Evolutionary conservation across 495 filamentous ascomycete species (phyloP).

Genomic region (Penicillium ochrochloron): DNA sequence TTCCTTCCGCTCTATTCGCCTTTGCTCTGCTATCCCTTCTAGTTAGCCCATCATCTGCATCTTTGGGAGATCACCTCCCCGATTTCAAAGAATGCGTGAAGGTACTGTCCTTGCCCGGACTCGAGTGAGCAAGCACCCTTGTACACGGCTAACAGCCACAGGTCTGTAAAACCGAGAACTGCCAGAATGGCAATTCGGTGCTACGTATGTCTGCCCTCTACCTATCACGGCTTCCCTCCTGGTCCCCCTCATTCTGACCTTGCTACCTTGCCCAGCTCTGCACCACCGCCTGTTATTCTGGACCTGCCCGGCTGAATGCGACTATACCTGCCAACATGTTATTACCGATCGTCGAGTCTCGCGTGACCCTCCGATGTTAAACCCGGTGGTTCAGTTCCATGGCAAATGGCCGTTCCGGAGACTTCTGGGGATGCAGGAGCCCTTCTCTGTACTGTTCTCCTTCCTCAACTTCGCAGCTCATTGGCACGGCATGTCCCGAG

Average conservation of each 20-base stretch:
- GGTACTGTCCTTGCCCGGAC: slow-evolving; percentile 51
- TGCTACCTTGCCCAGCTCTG: slow-evolving; percentile 34
- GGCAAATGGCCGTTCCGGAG: slow-evolving; percentile 99
- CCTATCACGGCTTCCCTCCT: background rate
- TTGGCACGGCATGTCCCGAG: slow-evolving; percentile 70
- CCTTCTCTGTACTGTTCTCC: slow-evolving; percentile 90
- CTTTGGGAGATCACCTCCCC: slow-evolving; percentile 81
- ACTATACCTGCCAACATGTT: slow-evolving; percentile 97
- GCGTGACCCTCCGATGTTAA: slow-evolving; percentile 63
- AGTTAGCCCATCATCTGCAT: slow-evolving; percentile 61
- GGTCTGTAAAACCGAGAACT: slow-evolving; percentile 85
- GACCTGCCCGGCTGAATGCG: slow-evolving; percentile 88
- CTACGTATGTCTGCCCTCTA: slow-evolving; percentile 45
- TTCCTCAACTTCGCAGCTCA: slow-evolving; percentile 90
- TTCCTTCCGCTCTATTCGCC: slow-evolving; percentile 32
- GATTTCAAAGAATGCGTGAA: slow-evolving; percentile 89
- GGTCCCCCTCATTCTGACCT: slow-evolving; percentile 21
- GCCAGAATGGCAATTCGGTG: slow-evolving; percentile 55
- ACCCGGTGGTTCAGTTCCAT: slow-evolving; percentile 87
- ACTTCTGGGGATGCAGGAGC: slow-evolving; percentile 91
- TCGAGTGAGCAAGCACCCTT: background rate
- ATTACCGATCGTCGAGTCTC: slow-evolving; percentile 74
- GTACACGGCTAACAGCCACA: slow-evolving; percentile 42
- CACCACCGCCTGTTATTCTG: slow-evolving; percentile 59
- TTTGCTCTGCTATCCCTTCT: slow-evolving; percentile 51